Conservation (phyloP, 306 rosid genomes). For the Bauhinia variegata region DNA sequence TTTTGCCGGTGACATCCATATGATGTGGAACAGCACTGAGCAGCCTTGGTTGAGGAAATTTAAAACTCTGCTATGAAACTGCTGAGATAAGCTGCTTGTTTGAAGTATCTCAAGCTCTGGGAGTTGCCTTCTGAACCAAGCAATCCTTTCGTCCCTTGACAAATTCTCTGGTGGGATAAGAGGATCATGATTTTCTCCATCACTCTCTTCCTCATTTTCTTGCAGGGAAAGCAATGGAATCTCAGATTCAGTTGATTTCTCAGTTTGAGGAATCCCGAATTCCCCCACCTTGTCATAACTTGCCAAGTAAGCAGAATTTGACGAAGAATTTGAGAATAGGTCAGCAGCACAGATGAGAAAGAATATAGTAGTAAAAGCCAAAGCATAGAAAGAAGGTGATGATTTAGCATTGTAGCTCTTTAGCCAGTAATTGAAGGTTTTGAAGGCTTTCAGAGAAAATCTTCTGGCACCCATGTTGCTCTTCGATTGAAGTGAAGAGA, state of each 20-base stretch:
- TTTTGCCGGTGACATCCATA: conserved; percentile 53
- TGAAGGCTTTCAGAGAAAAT: background rate
- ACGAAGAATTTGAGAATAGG: conserved; percentile 18
- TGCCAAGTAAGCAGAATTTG: background rate
- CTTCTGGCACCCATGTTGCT: conserved; percentile 6
- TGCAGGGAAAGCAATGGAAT: conserved; percentile 27
- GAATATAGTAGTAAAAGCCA: conserved; percentile 3
- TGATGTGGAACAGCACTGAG: conserved; percentile 53
- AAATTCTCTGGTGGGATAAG: conserved; percentile 38
- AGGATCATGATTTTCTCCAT: conserved; percentile 15
- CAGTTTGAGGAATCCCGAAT: background rate
- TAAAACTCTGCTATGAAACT: conserved; percentile 46
- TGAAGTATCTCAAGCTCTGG: conserved; percentile 42
- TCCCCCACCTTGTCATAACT: background rate
- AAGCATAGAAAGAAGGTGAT: conserved; percentile 12
- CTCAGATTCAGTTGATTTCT: background rate
- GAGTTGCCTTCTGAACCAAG: conserved; percentile 44
- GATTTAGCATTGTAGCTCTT: conserved; percentile 17
- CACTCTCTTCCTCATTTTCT: conserved; percentile 27
- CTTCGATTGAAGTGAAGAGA: background rate
- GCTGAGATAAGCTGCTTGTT: conserved; percentile 33
- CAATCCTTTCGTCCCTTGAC: conserved; percentile 45
- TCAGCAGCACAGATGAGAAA: background rate
- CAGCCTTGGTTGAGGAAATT: conserved; percentile 43
- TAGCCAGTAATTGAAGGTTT: background rate